phyloP scores from a whole-genome alignment of 78 protist genomes.

The Anaeramoeba ignava region DNA sequence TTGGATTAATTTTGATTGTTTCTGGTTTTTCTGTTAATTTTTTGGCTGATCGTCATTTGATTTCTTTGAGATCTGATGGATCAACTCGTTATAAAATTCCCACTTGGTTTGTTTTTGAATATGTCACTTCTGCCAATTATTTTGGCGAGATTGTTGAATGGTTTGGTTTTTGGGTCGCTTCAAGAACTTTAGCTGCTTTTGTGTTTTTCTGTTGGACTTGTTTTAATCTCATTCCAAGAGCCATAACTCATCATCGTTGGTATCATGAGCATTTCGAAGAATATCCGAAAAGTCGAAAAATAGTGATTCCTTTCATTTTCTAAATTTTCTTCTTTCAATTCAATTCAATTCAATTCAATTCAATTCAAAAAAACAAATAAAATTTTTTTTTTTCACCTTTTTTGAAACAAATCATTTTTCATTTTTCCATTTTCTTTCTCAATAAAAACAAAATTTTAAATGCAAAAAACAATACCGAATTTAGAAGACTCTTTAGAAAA shows the following conservation, averaged over 20 bases:
- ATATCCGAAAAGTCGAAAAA: background rate
- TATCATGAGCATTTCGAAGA: background rate
- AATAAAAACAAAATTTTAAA: too few species aligned
- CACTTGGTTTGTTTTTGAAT: background rate
- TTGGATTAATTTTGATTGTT: background rate
- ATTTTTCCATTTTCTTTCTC: too few species aligned
- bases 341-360: too few species aligned
- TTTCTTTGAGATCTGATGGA: background rate
- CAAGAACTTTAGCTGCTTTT: background rate
- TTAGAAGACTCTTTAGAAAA: too few species aligned
- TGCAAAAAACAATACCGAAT: too few species aligned
- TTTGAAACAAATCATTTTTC: too few species aligned
- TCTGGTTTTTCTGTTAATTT: background rate
- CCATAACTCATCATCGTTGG: background rate
- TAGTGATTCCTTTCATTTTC: background rate
- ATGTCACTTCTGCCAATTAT: background rate
- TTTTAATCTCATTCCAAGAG: background rate
- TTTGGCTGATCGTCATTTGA: background rate
- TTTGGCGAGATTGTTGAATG: background rate
- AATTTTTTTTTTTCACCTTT: too few species aligned
- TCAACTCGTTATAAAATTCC: background rate
- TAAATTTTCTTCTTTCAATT: too few species aligned
- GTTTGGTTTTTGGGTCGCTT: background rate
- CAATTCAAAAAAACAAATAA: too few species aligned
- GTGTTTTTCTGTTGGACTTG: background rate